phyloP scores from a whole-genome alignment of 2,329 filamentous ascomycete genomes.

The Tolypocladium sp. region DNA sequence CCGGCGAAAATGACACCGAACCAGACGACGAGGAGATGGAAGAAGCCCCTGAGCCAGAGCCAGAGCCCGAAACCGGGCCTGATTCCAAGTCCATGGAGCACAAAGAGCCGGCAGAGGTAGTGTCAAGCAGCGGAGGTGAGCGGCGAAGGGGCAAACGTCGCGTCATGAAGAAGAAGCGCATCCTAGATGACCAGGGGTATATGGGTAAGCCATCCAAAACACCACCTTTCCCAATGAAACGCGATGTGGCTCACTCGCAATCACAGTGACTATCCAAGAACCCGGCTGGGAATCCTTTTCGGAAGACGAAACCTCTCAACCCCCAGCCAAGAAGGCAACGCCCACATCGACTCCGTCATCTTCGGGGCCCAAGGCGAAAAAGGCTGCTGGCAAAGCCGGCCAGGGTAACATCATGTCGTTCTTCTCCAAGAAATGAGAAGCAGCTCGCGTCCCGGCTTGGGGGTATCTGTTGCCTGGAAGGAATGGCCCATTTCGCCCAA shows the following conservation, averaged over 20 bases:
- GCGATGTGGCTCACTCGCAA: background rate
- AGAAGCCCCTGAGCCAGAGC: conserved; percentile 24
- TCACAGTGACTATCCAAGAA: conserved; percentile 74
- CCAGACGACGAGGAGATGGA: conserved; percentile 29
- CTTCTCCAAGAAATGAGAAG: conserved; percentile 65
- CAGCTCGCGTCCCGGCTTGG: background rate
- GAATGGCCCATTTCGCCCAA: background rate
- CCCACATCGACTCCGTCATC: conserved; percentile 32
- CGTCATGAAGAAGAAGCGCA: conserved; percentile 80
- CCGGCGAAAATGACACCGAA: conserved; percentile 26
- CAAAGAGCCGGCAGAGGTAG: conserved; percentile 39
- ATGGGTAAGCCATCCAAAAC: conserved; percentile 50
- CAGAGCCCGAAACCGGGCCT: conserved; percentile 23
- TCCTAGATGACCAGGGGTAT: conserved; percentile 83
- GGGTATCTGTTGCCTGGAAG: background rate
- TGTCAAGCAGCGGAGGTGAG: conserved; percentile 46
- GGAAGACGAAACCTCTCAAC: conserved; percentile 64
- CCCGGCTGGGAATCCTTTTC: conserved; percentile 86
- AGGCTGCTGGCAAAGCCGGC: conserved; percentile 45
- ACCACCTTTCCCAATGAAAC: background rate
- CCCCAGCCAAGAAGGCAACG: conserved; percentile 44
- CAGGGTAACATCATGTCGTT: conserved; percentile 89
- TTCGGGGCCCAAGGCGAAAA: conserved; percentile 43
- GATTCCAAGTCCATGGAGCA: conserved; percentile 23
- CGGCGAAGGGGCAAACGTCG: conserved; percentile 68